Evolutionary conservation across 352 stramenopile genomes (phyloP), one percentile per base, ranked within the genome.

Genomic region (Globisporangium cylindrosporum): DNA sequence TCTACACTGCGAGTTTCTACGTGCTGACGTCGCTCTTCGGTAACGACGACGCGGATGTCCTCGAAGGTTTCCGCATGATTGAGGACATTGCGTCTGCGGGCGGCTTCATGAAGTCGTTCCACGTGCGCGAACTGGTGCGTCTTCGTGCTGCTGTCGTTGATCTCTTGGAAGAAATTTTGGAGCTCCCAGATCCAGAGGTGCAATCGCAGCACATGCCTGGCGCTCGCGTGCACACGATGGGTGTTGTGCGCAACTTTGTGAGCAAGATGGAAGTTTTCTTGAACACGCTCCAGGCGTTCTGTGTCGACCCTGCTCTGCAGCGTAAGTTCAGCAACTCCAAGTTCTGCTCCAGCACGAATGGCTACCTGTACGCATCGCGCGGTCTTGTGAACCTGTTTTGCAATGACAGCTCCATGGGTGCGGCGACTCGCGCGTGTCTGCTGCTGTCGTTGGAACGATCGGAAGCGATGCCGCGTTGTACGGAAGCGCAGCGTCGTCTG

Each of bases 231-330:
- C 88, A 95, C 68, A 88, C 86, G 24, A 86, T 95, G 66, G 88
- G 88, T 61, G 82, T 94, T 43, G 91, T 92, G 32, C 88, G 88
- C 61, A 95, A 94, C 80, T 95, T 95, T 80, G 88, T 95, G n/a
- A 79, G 67, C 49, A 94, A 95, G 77, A 95, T 92, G 86, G 88
- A 95, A 43, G 71, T 72, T 1, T 88, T 95, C 61, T 60, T 95
- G 24, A 89, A 79, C 46, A 72, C 69, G 3, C 69, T 95, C 2
- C 84, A 90, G 59, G 69, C 69, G 24, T 95, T 95, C 67, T 93
- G 83, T 59, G 66, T 82, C 32, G 86, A 91, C 60, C 83, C 80
- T 15, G 76, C 71, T 27, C 43, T 91, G 53, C 79, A 85, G 67
- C 75, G 75, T 67, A 93, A 93, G 72, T 94, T 95, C 56, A 70